phyloP scores from a whole-genome alignment of 2,329 filamentous ascomycete species.

The Diplodia seriata region DNA sequence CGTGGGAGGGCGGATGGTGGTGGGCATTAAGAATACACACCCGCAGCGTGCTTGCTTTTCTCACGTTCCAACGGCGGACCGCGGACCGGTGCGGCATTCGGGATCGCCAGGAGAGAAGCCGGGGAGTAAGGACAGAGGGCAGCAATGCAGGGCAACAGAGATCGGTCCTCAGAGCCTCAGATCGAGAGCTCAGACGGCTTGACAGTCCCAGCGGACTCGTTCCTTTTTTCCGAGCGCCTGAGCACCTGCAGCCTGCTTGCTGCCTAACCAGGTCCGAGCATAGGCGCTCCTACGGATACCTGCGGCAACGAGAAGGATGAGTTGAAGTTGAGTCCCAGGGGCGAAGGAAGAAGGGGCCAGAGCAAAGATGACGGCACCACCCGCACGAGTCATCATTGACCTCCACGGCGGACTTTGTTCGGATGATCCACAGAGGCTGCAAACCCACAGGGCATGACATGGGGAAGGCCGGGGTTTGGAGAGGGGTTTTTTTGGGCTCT shows the following conservation, averaged over 20 bases:
- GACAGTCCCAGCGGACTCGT: background rate
- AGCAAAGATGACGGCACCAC: background rate
- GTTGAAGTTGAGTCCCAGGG: background rate
- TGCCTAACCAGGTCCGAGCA: background rate
- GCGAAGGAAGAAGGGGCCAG: background rate
- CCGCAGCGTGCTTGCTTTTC: background rate
- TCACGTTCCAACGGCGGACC: background rate
- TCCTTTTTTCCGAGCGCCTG: background rate
- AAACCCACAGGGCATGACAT: background rate
- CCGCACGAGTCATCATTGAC: background rate
- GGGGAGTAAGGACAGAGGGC: background rate
- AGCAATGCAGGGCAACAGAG: conserved; percentile 10
- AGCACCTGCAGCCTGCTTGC: background rate
- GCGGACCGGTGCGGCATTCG: background rate
- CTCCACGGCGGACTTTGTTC: conserved; percentile 26
- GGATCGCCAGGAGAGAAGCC: background rate
- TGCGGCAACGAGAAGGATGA: background rate
- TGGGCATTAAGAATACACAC: background rate
- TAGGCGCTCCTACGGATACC: conserved; percentile 6
- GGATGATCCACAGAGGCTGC: conserved; percentile 8
- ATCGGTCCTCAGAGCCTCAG: conserved; percentile 19
- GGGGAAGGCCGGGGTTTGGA: background rate
- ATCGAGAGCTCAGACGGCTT: background rate
- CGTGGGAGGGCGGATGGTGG: background rate
- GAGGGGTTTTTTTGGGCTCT: background rate